Conservation (phyloP, 176 grass and related monocot species). For the Poa annua region DNA sequence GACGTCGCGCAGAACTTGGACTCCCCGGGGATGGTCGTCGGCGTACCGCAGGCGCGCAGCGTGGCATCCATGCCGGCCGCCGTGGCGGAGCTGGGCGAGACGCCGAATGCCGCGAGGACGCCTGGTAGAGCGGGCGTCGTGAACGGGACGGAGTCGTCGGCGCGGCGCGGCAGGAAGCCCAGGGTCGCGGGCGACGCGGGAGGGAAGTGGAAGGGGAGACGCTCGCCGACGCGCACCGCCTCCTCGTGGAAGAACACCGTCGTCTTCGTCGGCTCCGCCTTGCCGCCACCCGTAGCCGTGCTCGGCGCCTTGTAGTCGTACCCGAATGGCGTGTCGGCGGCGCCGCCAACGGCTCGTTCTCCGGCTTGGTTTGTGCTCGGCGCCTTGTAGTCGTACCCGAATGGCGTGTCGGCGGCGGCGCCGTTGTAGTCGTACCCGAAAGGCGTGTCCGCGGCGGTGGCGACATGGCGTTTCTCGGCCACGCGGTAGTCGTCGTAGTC, state of each 20-base stretch:
- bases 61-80: slow-evolving; percentile 35
- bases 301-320: slow-evolving; percentile 22
- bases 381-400: slow-evolving; percentile 28
- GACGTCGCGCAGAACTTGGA: slow-evolving; percentile 55
- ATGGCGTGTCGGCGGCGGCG: neutral
- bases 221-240: slow-evolving; percentile 47
- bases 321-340: neutral
- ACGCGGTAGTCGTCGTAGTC: slow-evolving; percentile 7
- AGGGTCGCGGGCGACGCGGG: neutral
- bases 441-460: neutral
- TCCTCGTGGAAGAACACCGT: slow-evolving; percentile 61
- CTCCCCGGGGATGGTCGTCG: slow-evolving; percentile 6
- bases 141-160: slow-evolving; percentile 46
- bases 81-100: neutral
- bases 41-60: slow-evolving; percentile 37
- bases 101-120: slow-evolving; percentile 12
- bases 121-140: slow-evolving; percentile 19
- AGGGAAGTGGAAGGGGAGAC: slow-evolving; percentile 45
- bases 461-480: neutral
- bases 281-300: neutral
- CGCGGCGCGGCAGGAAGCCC: slow-evolving; percentile 39
- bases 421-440: neutral
- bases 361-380: neutral
- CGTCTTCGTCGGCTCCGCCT: neutral
- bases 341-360: neutral